Base-by-base conservation (phyloP, 495 filamentous ascomycete species). In the Cercophora samala region DNA sequence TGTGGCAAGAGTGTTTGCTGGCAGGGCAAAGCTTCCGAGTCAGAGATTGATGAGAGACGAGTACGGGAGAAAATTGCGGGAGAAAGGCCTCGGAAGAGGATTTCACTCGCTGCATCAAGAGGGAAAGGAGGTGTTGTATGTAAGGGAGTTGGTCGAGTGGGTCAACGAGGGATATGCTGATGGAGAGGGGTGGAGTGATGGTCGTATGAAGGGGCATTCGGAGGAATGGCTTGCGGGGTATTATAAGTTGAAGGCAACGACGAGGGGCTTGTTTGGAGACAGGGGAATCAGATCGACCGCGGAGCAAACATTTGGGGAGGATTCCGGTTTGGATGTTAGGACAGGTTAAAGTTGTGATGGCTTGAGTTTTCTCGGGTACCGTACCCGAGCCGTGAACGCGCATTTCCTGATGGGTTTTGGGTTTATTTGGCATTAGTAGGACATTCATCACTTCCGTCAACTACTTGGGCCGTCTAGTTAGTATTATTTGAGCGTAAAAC, bases 1-100 rank as follows among this genome's bases (percentile, higher is more conserved):
- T 1, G 77, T 85, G 1, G 80, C 87, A 9, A 82, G 84, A 5
- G 83, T 88, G 0, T 81, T 90, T 51, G 76, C 85, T 3, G 85
- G 84, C 0, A 75, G 79, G 46, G 83, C 81, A 0, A 63, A 70
- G 11, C 72, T 91, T 2, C 89, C 88, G 0, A 37, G 75, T 0
- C 42, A 73, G 29, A 73, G 74, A 5, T 74, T 70, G 0, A 86
- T 90, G 83, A 76, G 80, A 60, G 62, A 64, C 2, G 84, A 89
- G 67, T 90, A 90, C 65, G 64, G 66, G 32, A 75, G 77, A 26
- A 75, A 78, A 19, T 67, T 85, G 11, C 53, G 68, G 37, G 66
- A 65, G 8, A 85, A 85, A 63, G 86, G 85, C 0, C 65, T 71
- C 19, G 85, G 87, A 5, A 82, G 83, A 29, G 71, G 59, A 0